Evolutionary conservation across 805 yeast genomes (phyloP).

Genomic region (Pichia sporocuriosa): DNA sequence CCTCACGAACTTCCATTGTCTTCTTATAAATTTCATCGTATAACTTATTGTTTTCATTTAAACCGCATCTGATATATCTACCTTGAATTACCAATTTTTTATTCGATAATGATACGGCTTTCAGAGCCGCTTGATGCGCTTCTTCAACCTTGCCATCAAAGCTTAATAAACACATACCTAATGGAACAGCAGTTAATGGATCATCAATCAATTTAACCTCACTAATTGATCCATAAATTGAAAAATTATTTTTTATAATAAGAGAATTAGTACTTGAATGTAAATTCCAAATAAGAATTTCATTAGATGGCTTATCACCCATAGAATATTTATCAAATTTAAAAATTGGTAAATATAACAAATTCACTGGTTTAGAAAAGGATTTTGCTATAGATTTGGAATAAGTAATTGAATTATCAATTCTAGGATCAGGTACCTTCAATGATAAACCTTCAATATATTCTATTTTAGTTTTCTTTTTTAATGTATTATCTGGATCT

Average conservation of each 20-base stretch:
- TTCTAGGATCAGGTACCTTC: conserved; percentile 20
- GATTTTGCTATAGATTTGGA: conserved; percentile 10
- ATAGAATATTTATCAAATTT: conserved; percentile 63
- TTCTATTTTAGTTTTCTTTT: conserved; percentile 1
- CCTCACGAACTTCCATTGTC: conserved; percentile 32
- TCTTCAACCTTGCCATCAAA: conserved; percentile 51
- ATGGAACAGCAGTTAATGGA: conserved; percentile 69
- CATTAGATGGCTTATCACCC: conserved; percentile 68
- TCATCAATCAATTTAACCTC: conserved; percentile 57
- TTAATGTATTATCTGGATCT: neutral
- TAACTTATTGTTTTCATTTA: conserved; percentile 39
- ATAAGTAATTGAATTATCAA: conserved; percentile 7
- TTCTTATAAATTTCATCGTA: conserved; percentile 28
- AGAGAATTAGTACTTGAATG: conserved; percentile 46
- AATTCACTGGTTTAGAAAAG: neutral
- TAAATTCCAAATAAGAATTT: conserved; percentile 62
- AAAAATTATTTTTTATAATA: conserved; percentile 45
- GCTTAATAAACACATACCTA: conserved; percentile 61
- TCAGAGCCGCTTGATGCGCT: conserved; percentile 42
- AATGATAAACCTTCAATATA: conserved; percentile 6
- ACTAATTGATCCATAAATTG: conserved; percentile 55
- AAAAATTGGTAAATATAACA: conserved; percentile 18
- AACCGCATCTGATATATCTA: conserved; percentile 42
- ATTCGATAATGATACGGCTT: conserved; percentile 37
- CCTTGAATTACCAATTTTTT: conserved; percentile 44